phyloP scores from a whole-genome alignment of 164 flowering plant genomes.

The Warburgia ugandensis region DNA sequence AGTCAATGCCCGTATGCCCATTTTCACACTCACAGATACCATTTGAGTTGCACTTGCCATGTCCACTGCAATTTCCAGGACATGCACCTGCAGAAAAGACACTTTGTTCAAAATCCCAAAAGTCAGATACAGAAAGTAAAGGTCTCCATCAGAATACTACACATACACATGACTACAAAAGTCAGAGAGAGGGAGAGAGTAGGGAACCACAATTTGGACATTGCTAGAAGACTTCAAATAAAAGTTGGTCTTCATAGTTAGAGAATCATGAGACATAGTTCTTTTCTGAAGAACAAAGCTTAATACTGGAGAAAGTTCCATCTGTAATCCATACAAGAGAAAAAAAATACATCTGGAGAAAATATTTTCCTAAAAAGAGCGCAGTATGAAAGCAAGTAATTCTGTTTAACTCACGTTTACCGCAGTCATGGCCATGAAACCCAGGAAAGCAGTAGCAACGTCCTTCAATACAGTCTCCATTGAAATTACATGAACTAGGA shows the following conservation, averaged over 20 bases:
- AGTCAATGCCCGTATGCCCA: conserved; percentile 85
- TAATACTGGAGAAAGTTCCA: too few species aligned
- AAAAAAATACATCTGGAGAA: neutral
- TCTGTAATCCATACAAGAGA: neutral
- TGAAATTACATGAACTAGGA: conserved; percentile 65
- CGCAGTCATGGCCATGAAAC: conserved; percentile 85
- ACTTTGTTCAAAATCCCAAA: neutral
- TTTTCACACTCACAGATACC: conserved; percentile 80
- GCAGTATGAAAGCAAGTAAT: neutral
- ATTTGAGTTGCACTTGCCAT: conserved; percentile 62
- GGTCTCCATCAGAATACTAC: neutral
- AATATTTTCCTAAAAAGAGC: neutral
- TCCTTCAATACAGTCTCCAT: conserved; percentile 85
- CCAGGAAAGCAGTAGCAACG: conserved; percentile 84
- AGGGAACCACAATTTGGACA: too few species aligned
- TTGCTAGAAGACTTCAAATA: too few species aligned
- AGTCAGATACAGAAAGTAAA: neutral
- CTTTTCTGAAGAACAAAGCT: neutral
- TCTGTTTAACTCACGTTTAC: conserved; percentile 65
- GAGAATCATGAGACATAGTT: neutral
- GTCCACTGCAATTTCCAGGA: conserved; percentile 67
- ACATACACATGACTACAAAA: neutral
- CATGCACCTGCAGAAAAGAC: conserved; percentile 58
- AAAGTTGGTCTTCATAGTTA: too few species aligned
- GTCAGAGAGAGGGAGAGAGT: too few species aligned